Conservation (phyloP, 139 green algal genomes). For the Tetraselmis chui region DNA sequence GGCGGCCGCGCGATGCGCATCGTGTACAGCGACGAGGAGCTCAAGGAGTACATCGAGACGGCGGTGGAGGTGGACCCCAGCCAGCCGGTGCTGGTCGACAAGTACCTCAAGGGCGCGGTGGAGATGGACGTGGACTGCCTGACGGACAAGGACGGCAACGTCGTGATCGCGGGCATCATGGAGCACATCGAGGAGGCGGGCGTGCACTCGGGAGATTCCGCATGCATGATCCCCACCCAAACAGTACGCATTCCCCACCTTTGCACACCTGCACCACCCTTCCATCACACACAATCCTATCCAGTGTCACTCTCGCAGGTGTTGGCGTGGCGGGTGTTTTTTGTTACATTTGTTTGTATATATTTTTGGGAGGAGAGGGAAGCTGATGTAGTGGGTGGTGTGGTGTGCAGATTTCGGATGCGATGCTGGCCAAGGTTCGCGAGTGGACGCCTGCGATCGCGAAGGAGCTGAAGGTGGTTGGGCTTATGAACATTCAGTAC, state of each 20-base stretch:
- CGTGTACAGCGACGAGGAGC: constrained; percentile 79
- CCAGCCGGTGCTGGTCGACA: constrained; percentile 93
- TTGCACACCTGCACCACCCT: no score
- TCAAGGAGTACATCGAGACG: constrained; percentile 66
- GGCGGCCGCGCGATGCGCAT: constrained; percentile 98
- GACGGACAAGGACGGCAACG: constrained; percentile 85
- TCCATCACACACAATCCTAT: no score
- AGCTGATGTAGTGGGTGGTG: no score
- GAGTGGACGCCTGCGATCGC: constrained; percentile 86
- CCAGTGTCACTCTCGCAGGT: no score
- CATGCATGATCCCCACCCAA: constrained; percentile 90
- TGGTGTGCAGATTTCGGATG: constrained; percentile 69
- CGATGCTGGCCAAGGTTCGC: constrained; percentile 69
- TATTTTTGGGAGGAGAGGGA: no score
- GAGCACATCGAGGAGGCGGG: constrained; percentile 99
- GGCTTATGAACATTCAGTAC: constrained; percentile 99
- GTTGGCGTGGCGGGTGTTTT: no score
- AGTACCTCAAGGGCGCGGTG: constrained; percentile 85
- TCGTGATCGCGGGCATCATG: constrained; percentile 98
- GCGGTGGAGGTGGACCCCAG: constrained; percentile 85
- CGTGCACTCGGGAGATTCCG: constrained; percentile 94
- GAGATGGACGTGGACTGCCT: constrained; percentile 97
- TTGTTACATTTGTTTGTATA: no score
- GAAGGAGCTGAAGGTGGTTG: constrained; percentile 83
- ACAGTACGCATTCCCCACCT: no score